Evolutionary conservation across 1,284 basidiomycete species (phyloP).

Genomic region (Leccinum griseonigrum): DNA sequence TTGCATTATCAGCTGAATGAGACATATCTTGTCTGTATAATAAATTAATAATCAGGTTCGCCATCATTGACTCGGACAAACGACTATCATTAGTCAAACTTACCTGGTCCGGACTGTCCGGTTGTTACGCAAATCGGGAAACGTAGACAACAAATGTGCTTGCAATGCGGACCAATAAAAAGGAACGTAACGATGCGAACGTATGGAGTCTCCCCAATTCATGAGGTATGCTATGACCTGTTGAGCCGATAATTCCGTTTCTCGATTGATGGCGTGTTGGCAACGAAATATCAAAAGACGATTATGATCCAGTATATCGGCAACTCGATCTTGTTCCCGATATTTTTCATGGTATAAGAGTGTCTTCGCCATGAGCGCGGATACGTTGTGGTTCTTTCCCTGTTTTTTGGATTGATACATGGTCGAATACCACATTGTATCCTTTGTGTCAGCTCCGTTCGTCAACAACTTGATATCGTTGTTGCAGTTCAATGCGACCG

Average conservation of each 20-base stretch:
- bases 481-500: conserved; percentile 19
- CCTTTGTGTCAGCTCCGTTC: conserved; percentile 26
- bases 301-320: background rate
- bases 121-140: background rate
- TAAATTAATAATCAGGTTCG: no score
- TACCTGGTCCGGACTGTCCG: background rate
- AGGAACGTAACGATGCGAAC: conserved; percentile 3
- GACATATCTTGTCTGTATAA: no score
- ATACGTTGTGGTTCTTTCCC: conserved; percentile 13
- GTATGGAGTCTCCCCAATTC: conserved; percentile 2
- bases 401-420: conserved; percentile 33
- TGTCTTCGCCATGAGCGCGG: background rate
- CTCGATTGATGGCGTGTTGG: background rate
- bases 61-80: background rate
- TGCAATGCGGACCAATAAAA: conserved; percentile 4
- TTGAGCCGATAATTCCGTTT: conserved; percentile 1
- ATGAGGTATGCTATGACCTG: conserved; percentile 7
- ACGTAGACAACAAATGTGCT: background rate
- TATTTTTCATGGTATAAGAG: background rate
- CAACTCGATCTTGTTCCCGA: background rate
- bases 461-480: conserved; percentile 32
- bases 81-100: background rate
- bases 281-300: background rate
- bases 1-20: no score
- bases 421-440: conserved; percentile 28